These are phyloP conservation scores for Pelargonium cotyledonis DNA, from an alignment of 441 rosid genomes.

Conservation along the genomic window DNA sequence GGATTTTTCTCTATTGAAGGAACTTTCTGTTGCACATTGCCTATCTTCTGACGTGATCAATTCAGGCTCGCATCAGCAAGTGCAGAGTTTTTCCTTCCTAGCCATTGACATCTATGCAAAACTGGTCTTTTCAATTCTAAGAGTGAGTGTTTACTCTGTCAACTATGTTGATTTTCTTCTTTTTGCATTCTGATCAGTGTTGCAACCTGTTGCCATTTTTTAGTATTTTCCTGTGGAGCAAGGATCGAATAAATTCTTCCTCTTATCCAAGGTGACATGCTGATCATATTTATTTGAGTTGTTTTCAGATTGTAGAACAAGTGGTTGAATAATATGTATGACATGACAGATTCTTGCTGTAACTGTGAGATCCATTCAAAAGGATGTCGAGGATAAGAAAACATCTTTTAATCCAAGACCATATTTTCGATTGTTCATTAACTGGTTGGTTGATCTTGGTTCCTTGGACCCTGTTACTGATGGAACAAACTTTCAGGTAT, in stretches of 20 bases:
- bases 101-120: constrained; percentile 86
- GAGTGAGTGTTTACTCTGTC: constrained; percentile 34
- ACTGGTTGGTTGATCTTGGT: constrained; percentile 76
- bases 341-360: constrained; percentile 62
- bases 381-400: constrained; percentile 86
- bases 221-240: constrained; percentile 63
- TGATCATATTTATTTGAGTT: not conserved
- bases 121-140: constrained; percentile 67
- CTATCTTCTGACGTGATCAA: constrained; percentile 61
- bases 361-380: constrained; percentile 73
- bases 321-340: constrained; percentile 17
- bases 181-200: not conserved
- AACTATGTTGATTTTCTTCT: not conserved
- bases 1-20: constrained; percentile 36
- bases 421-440: constrained; percentile 85
- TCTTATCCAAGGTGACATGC: constrained; percentile 57
- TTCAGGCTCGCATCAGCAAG: constrained; percentile 64
- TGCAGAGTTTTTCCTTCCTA: constrained; percentile 69
- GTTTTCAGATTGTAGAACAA: not conserved
- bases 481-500: constrained; percentile 78
- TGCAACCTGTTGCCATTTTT: constrained; percentile 13
- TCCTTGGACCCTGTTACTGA: constrained; percentile 61
- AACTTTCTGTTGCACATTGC: constrained; percentile 84
- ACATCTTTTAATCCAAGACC: constrained; percentile 82
- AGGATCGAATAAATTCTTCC: constrained; percentile 60